These are phyloP conservation scores for Trichophyton equinum DNA, from an alignment of 2,329 filamentous ascomycete genomes.

Conservation along the genomic window DNA sequence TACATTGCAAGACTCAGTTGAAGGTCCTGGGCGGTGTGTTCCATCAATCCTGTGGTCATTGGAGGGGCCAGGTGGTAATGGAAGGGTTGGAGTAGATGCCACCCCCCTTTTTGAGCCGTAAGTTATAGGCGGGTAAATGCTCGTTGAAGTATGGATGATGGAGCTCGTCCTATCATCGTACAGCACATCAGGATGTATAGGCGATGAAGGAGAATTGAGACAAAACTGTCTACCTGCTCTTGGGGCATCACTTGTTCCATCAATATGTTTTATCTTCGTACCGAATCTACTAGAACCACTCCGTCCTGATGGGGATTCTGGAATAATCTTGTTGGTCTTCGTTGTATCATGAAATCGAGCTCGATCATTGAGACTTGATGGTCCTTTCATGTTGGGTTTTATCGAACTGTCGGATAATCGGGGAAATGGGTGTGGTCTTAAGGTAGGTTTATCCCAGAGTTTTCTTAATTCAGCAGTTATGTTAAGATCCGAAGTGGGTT, in stretches of 20 bases:
- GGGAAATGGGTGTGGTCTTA: neutral
- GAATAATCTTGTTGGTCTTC: neutral
- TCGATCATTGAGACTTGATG: neutral
- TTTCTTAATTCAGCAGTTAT: neutral
- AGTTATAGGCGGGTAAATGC: conserved; percentile 18
- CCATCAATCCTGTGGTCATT: neutral
- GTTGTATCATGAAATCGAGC: neutral
- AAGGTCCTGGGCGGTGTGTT: neutral
- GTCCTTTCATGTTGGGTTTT: neutral
- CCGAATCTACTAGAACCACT: neutral
- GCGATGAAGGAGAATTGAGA: conserved; percentile 2
- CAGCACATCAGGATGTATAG: conserved; percentile 20
- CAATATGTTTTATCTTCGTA: neutral
- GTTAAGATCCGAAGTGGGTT: neutral
- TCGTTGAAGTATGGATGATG: conserved; percentile 24
- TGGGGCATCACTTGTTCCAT: neutral
- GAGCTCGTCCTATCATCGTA: conserved; percentile 22
- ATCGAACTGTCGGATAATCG: neutral
- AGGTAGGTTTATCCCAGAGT: neutral
- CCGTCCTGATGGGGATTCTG: neutral
- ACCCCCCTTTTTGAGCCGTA: neutral
- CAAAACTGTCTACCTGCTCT: neutral
- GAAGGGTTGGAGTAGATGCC: neutral
- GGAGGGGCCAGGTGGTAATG: neutral
- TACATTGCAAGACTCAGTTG: neutral